Evolutionary conservation across 1,284 basidiomycete genomes (phyloP), one percentile per base, ranked within the genome.

Genomic region (Cryptococcus sp.): DNA sequence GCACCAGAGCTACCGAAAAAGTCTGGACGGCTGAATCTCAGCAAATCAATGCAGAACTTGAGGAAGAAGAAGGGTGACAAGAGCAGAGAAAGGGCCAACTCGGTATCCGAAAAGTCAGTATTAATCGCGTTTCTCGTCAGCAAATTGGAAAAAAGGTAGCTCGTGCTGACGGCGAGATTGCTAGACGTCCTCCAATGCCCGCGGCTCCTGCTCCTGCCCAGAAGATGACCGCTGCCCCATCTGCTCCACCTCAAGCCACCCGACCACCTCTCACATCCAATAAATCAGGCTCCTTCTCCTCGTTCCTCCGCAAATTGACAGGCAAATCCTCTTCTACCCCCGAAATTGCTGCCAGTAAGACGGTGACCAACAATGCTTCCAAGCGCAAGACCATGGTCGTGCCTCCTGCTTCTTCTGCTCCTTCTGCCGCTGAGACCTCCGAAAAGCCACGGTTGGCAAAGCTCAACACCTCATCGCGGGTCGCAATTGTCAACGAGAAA

Each of bases 271-370:
- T 46, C 46, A 53, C 38, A 26, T 51, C 51, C 51, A 49, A 47
- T 38, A 34, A 43, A 34, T 66, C 66, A 3, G 57, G 60, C 22
- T 51, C 55, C 5, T 70, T 72, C 55, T 60, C 65, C 11, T 58
- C 68, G n/a, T 72, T 72, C 54, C 51, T 70, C 6, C 59, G 67
- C 11, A 63, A 62, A 39, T 54, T 72, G 34, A 68, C 68, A 10
- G 70, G 70, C 11, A 62, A 63, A 52, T 58, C 57, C 3, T 48
- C 39, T 20, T 50, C 58, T 46, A 45, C 57, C 2, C 23, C 62
- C 3, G 46, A 61, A 3, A 49, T 59, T 38, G 19, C 52, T 44
- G 20, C 46, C 15, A 39, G 43, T 16, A 44, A 34, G 22, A n/a
- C 20, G 26, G 17, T 54, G 57, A 19, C 45, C 55, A 7, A 52